Evolutionary conservation across 192 early-diverging fungal genomes (phyloP).

Genomic region (Coemansia sp.): DNA sequence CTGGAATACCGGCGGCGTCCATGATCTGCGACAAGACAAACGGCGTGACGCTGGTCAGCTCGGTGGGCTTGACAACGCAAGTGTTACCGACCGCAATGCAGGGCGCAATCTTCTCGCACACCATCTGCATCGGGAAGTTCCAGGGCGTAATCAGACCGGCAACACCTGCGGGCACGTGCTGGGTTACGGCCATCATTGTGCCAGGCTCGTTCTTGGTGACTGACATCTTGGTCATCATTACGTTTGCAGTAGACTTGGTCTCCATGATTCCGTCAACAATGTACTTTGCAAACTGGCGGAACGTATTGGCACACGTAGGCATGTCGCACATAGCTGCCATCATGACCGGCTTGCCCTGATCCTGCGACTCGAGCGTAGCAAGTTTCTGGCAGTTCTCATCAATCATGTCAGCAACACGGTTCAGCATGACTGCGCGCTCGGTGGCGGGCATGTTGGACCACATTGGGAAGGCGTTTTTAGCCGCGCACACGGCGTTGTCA

Average conservation of each 20-base stretch:
- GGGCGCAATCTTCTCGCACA: constrained; percentile 82
- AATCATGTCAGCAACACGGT: constrained; percentile 62
- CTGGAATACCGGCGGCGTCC: constrained; percentile 70
- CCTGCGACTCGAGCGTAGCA: constrained; percentile 63
- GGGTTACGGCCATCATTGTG: constrained; percentile 35
- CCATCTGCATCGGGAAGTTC: constrained; percentile 69
- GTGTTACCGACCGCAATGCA: constrained; percentile 77
- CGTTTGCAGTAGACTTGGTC: constrained; percentile 6
- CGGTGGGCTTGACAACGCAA: constrained; percentile 75
- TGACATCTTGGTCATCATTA: constrained; percentile 3
- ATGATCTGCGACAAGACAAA: constrained; percentile 65
- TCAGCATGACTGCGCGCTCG: constrained; percentile 56
- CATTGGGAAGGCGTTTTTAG: constrained; percentile 58
- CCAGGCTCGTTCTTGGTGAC: constrained; percentile 60
- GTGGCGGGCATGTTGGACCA: constrained; percentile 60
- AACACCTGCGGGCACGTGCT: constrained; percentile 73
- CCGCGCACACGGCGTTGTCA: constrained; percentile 67
- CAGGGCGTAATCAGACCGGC: constrained; percentile 78
- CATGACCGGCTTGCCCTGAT: constrained; percentile 74
- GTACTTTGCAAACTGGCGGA: constrained; percentile 77
- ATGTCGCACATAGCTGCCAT: constrained; percentile 65
- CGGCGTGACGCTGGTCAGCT: constrained; percentile 63
- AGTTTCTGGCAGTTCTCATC: constrained; percentile 52
- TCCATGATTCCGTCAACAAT: constrained; percentile 64
- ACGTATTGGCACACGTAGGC: constrained; percentile 57